A percentile compares a stretch with the other conserved stretches of the same genome.
These are phyloP conservation scores for Dalbergia oliveri DNA, from an alignment of 306 rosid genomes.

Conservation along the genomic window DNA sequence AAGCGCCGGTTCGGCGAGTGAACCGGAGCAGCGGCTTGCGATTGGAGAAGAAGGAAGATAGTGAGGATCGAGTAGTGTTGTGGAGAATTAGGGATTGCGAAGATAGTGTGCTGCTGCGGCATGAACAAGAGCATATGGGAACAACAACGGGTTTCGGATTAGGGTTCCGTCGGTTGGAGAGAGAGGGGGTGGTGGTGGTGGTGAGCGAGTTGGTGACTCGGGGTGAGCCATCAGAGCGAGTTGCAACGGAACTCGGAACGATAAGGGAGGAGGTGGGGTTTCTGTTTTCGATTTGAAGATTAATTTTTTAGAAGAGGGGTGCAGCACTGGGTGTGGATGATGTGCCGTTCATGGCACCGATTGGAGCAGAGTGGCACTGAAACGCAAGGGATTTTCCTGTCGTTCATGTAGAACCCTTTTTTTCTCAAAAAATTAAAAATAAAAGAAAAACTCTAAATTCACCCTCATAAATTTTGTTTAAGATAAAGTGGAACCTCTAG, in stretches of 20 bases:
- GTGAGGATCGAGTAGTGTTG: neutral
- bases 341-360: neutral
- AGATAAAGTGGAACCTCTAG: no score
- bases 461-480: no score
- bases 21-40: conserved; percentile 43
- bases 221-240: conserved; percentile 64
- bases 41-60: conserved; percentile 2
- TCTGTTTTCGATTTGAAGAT: neutral
- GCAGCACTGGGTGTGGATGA: neutral
- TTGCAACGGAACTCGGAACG: neutral
- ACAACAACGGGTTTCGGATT: conserved; percentile 42
- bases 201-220: conserved; percentile 75
- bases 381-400: neutral
- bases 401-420: neutral
- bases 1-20: conserved; percentile 22
- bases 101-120: conserved; percentile 19
- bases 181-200: conserved; percentile 58
- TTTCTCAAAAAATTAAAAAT: no score
- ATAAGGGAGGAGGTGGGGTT: neutral
- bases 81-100: conserved; percentile 49
- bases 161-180: conserved; percentile 14
- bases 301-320: neutral
- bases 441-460: no score
- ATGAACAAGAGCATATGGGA: conserved; percentile 27
- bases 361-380: neutral